Base-by-base conservation (phyloP, 305 asterid species). In the Striga hermonthica region DNA sequence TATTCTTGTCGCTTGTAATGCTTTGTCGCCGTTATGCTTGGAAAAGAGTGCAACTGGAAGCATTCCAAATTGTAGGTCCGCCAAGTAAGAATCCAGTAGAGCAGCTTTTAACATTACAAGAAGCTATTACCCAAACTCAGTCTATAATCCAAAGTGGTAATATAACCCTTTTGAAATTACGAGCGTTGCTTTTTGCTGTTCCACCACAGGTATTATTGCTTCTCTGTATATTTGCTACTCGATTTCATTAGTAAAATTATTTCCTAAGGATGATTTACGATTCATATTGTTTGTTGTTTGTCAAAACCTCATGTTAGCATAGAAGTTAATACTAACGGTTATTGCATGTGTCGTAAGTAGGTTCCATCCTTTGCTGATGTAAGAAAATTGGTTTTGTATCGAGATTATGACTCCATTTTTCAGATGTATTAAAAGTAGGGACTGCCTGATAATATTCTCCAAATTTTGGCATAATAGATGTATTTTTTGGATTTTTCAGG, bases 31-130 rank as follows among this genome's bases (percentile, higher is more conserved):
- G 85, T 68, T 74, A 57, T 56, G 70, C 48, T 57, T 71, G 83
- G 76, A 81, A 74, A 68, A 72, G 74, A 65, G 72, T 70, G 74
- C 83, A 80, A 60, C 77, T 82, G 68, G 88, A 83, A 72, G 83
- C 93, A 59, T 84, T 83, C 75, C 83, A 75, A 75, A 80, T 88
- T 57, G 62, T 68, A 57, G 82, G 88, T 50, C 97, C 97, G 43
- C 89, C 91, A 9, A 69, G 78, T 58, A 91, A 82, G 84, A 91
- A 88, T 81, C 77, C 97, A 43, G 91, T 91, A 66, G 97, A 88
- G 78, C 96, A 88, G 76, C 83, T 91, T 47, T 59, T 91, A 65
- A 69, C 83, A 48, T 78, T 91, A 77, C 97, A 91, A 76, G 96
- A 88, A 78, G 89, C 91, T 62, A 74, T 91, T 48, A 16, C 81